phyloP scores from a whole-genome alignment of 805 yeast genomes.

The Saccharomycopsis sp. region DNA sequence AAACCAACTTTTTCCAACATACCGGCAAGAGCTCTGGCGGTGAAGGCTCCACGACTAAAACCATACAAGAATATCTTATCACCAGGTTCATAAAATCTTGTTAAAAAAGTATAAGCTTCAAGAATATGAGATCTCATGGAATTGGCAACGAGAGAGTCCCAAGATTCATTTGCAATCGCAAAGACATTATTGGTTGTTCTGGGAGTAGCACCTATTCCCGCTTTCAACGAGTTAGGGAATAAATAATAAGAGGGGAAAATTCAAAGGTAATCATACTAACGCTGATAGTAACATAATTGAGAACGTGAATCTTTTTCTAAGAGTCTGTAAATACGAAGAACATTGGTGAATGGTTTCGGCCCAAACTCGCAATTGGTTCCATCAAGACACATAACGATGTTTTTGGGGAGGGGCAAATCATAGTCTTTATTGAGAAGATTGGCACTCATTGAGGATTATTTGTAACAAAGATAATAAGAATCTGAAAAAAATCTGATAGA shows the following conservation, averaged over 20 bases:
- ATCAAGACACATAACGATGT: slow-evolving; percentile 48
- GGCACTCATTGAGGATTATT: too few relatives aligned
- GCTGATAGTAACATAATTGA: slow-evolving; percentile 56
- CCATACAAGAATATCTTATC: slow-evolving; percentile 51
- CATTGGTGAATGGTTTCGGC: slow-evolving; percentile 42
- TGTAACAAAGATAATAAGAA: too few relatives aligned
- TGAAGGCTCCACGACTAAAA: slow-evolving; percentile 54
- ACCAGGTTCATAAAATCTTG: slow-evolving; percentile 37
- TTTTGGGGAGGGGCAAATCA: slow-evolving; percentile 27
- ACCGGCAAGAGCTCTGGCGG: slow-evolving; percentile 53
- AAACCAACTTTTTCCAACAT: slow-evolving; percentile 59
- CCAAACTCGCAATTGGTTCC: slow-evolving; percentile 56
- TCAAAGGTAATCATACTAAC: slow-evolving; percentile 20
- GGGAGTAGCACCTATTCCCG: slow-evolving; percentile 52
- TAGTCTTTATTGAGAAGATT: too few relatives aligned
- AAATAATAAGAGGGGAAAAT: too few relatives aligned
- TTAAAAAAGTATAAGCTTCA: slow-evolving; percentile 44
- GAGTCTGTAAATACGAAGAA: slow-evolving; percentile 41
- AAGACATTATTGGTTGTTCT: slow-evolving; percentile 26
- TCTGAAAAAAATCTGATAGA: too few relatives aligned
- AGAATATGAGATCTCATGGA: slow-evolving; percentile 46
- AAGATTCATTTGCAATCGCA: slow-evolving; percentile 18
- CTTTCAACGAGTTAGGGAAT: too few relatives aligned
- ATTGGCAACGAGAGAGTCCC: slow-evolving; percentile 42
- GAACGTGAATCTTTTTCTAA: slow-evolving; percentile 33